phyloP scores from a whole-genome alignment of 768 basidiomycete genomes.

The Lentinula boryana region DNA sequence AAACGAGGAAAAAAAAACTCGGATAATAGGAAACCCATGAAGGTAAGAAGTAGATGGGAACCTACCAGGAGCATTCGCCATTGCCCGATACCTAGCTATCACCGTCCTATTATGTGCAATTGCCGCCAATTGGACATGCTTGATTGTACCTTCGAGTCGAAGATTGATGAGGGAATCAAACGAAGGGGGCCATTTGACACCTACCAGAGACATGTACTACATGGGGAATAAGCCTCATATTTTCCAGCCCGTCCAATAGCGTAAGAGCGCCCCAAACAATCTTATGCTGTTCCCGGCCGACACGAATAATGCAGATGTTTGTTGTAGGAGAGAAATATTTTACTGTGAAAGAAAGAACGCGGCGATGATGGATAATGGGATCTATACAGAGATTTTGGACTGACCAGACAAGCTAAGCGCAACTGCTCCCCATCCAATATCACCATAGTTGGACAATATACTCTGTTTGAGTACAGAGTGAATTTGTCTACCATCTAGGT shows the following conservation, averaged over 20 bases:
- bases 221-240: slow-evolving; percentile 57
- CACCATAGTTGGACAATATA: slow-evolving; percentile 70
- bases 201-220: slow-evolving; percentile 78
- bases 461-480: slow-evolving; percentile 67
- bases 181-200: slow-evolving; percentile 14
- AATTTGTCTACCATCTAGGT: slow-evolving; percentile 58
- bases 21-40: not conserved
- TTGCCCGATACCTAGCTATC: slow-evolving; percentile 59
- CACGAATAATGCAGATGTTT: slow-evolving; percentile 79
- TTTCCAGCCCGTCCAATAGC: slow-evolving; percentile 58
- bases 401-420: slow-evolving; percentile 64
- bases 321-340: slow-evolving; percentile 87
- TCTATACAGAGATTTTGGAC: slow-evolving; percentile 12
- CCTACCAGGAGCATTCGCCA: slow-evolving; percentile 47
- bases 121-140: slow-evolving; percentile 75
- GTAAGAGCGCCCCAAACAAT: slow-evolving; percentile 79
- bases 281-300: slow-evolving; percentile 74
- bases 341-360: slow-evolving; percentile 38
- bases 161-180: not conserved
- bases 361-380: not conserved
- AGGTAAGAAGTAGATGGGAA: not conserved
- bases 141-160: slow-evolving; percentile 64
- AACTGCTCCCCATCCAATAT: slow-evolving; percentile 81
- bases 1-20: too few relatives aligned
- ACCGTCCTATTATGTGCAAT: slow-evolving; percentile 68